Conservation (phyloP, 805 yeast genomes). For the Suhomyces sp. region DNA sequence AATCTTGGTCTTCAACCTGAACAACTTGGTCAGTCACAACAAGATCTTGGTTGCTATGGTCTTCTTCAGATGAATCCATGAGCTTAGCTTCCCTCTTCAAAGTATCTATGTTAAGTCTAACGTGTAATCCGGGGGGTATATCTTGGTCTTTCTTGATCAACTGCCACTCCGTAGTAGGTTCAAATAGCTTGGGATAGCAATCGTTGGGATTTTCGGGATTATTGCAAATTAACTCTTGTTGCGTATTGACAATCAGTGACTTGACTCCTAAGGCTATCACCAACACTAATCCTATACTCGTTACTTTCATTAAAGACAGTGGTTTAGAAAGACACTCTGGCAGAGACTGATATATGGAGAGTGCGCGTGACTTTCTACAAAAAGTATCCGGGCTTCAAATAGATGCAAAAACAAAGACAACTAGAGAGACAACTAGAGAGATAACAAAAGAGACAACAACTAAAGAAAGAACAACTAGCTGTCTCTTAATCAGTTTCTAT, state of each 20-base stretch:
- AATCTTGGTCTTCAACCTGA: conserved; percentile 6
- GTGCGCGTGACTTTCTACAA: background rate
- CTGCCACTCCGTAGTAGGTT: conserved; percentile 69
- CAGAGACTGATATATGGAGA: background rate
- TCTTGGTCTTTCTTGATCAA: conserved; percentile 65
- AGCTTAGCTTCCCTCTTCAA: conserved; percentile 68
- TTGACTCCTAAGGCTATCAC: conserved; percentile 2
- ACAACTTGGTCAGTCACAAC: conserved; percentile 11
- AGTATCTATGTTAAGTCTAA: conserved; percentile 71
- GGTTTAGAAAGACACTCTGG: background rate
- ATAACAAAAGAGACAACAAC: no score
- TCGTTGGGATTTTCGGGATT: conserved; percentile 37
- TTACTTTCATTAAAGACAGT: background rate
- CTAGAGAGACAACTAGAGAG: no score
- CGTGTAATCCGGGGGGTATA: conserved; percentile 77
- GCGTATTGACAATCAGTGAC: conserved; percentile 6
- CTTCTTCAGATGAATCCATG: conserved; percentile 27
- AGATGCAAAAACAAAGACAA: background rate
- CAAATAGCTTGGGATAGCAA: conserved; percentile 65
- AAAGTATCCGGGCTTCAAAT: background rate
- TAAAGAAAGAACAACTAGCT: no score
- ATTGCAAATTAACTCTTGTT: conserved; percentile 35
- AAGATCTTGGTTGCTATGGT: conserved; percentile 6
- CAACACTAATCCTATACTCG: background rate
- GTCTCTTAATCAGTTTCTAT: no score